Conservation (phyloP, 176 grass and related monocot genomes). For the Oryza longistaminata region DNA sequence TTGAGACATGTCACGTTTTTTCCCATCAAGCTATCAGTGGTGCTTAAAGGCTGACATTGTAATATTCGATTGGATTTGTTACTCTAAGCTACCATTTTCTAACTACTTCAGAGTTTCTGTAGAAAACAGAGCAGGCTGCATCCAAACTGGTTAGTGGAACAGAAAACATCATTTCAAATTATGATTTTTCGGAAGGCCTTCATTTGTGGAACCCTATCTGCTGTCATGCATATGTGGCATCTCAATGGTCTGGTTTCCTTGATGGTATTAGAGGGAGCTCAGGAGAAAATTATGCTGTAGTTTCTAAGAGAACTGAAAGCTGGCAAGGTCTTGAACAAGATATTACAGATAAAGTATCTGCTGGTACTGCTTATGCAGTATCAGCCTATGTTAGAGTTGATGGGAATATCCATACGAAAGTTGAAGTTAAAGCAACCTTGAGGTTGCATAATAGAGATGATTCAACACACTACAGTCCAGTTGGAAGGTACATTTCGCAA, state of each 20-base stretch:
- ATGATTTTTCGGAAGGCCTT: conserved; percentile 71
- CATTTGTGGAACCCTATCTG: conserved; percentile 59
- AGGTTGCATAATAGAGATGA: conserved; percentile 65
- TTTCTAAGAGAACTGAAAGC: conserved; percentile 69
- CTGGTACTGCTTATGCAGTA: conserved; percentile 51
- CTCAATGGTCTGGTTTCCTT: conserved; percentile 84
- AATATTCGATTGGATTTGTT: not conserved
- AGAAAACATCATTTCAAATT: conserved; percentile 66
- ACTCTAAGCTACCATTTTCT: conserved; percentile 20
- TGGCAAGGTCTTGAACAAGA: conserved; percentile 95
- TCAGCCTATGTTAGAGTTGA: conserved; percentile 69
- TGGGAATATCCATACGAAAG: conserved; percentile 46
- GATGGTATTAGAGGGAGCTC: conserved; percentile 66
- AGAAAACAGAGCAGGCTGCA: conserved; percentile 51
- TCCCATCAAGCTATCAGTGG: not conserved
- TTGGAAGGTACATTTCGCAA: conserved; percentile 61
- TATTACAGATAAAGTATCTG: conserved; percentile 71
- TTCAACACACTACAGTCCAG: conserved; percentile 54
- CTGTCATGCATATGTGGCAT: conserved; percentile 87
- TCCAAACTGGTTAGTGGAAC: conserved; percentile 32
- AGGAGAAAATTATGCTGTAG: conserved; percentile 85
- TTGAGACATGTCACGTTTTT: not conserved
- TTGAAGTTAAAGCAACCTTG: conserved; percentile 72
- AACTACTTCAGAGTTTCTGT: conserved; percentile 32
- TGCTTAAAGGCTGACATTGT: not conserved